These are phyloP conservation scores for Cryptococcus sp. DNA, from an alignment of 1,284 basidiomycete genomes.

Conservation along the genomic window DNA sequence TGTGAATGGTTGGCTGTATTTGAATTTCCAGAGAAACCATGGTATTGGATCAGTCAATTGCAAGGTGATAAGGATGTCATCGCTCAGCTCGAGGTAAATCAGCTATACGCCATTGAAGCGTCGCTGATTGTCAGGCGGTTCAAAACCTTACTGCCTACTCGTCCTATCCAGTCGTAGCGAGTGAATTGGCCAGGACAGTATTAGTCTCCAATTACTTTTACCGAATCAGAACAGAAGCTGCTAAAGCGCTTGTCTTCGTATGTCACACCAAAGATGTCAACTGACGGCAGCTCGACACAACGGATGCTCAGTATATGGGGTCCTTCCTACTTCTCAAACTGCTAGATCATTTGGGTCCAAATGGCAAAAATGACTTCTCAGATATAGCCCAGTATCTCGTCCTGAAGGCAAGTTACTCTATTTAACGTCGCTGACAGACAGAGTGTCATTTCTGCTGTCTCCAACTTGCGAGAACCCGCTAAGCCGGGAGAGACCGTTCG, in stretches of 20 bases:
- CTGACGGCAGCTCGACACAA: conserved; percentile 27
- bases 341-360: conserved; percentile 82
- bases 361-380: conserved; percentile 90
- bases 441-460: conserved; percentile 32
- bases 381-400: conserved; percentile 92
- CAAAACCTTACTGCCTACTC: conserved; percentile 75
- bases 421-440: conserved; percentile 8
- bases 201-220: conserved; percentile 95
- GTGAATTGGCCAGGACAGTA: conserved; percentile 83
- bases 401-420: conserved; percentile 62
- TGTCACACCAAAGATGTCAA: conserved; percentile 37
- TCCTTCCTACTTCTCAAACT: conserved; percentile 95
- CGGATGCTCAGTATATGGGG: conserved; percentile 57
- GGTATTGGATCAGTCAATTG: conserved; percentile 98
- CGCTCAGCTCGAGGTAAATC: conserved; percentile 83
- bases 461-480: conserved; percentile 33
- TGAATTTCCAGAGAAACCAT: conserved; percentile 92
- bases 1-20: conserved; percentile 96
- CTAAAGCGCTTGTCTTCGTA: conserved; percentile 75
- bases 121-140: conserved; percentile 60
- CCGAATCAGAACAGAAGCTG: conserved; percentile 94
- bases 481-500: conserved; percentile 55
- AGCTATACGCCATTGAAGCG: neutral
- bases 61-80: conserved; percentile 97
- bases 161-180: conserved; percentile 77